Conservation (phyloP, 345 rosid species). For the Atalantia buxifolia region DNA sequence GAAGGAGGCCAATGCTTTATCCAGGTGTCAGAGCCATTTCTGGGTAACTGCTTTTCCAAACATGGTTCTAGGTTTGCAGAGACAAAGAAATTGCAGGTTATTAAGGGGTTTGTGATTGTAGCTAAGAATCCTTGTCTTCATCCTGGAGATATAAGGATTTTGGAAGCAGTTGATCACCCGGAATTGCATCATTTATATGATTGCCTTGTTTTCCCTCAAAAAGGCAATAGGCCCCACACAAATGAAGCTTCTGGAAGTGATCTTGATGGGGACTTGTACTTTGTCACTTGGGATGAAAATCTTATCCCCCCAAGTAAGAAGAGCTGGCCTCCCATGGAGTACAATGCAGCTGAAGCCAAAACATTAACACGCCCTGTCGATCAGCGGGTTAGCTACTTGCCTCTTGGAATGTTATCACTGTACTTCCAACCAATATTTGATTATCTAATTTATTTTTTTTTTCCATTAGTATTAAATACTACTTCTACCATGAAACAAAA, state of each 20-base stretch:
- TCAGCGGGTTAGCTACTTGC: conserved; percentile 49
- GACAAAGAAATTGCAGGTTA: conserved; percentile 46
- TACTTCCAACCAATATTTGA: not conserved
- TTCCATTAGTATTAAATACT: not conserved
- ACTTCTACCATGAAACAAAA: not conserved
- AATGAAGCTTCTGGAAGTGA: conserved; percentile 98
- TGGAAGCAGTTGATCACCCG: conserved; percentile 87
- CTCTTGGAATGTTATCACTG: not conserved
- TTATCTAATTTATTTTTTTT: not conserved
- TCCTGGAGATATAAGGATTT: conserved; percentile 85
- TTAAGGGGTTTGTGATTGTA: conserved; percentile 62
- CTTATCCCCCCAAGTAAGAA: conserved; percentile 74
- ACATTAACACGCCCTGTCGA: conserved; percentile 35
- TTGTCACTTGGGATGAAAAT: conserved; percentile 87
- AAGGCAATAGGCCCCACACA: conserved; percentile 84
- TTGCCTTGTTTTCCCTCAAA: conserved; percentile 90
- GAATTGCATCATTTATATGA: conserved; percentile 68
- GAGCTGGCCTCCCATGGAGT: conserved; percentile 75
- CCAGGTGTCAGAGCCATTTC: conserved; percentile 71
- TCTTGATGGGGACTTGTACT: conserved; percentile 90
- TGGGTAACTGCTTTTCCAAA: conserved; percentile 67
- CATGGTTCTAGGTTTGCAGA: conserved; percentile 73
- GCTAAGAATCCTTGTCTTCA: conserved; percentile 96
- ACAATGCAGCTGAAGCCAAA: conserved; percentile 44
- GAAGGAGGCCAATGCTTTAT: conserved; percentile 90